Conservation (phyloP, 2,329 filamentous ascomycete genomes). For the Sporothrix variecibatus region DNA sequence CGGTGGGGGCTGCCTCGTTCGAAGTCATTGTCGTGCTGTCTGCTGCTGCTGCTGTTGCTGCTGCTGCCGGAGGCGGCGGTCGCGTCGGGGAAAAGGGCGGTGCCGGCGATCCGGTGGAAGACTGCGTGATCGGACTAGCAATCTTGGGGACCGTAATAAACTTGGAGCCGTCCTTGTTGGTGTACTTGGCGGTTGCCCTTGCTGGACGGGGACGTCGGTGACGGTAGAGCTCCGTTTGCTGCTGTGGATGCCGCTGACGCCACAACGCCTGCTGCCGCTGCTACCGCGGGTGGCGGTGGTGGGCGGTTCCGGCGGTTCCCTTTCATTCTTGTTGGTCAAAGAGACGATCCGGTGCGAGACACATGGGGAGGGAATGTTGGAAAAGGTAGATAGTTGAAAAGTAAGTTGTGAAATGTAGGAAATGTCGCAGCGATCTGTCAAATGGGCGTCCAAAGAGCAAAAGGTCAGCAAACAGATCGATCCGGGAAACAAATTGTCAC, state of each 20-base stretch:
- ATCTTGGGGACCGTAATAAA: slow-evolving; percentile 66
- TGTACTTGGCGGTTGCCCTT: slow-evolving; percentile 63
- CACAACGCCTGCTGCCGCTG: background rate
- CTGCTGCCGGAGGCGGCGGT: slow-evolving; percentile 23
- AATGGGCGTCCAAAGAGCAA: background rate
- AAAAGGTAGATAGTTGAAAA: background rate
- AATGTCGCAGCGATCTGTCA: background rate
- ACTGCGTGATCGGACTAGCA: slow-evolving; percentile 50
- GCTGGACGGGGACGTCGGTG: slow-evolving; percentile 53
- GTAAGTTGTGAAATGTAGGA: background rate
- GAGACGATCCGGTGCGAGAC: slow-evolving; percentile 4
- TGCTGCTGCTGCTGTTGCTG: slow-evolving; percentile 23
- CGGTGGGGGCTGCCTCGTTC: slow-evolving; percentile 38
- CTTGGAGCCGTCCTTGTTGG: slow-evolving; percentile 69
- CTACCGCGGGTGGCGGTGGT: slow-evolving; percentile 29
- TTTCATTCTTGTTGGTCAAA: slow-evolving; percentile 36
- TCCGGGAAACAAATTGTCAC: too few relatives aligned
- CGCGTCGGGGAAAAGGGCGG: background rate
- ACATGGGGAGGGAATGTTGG: slow-evolving; percentile 21
- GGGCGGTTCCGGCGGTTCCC: slow-evolving; percentile 39
- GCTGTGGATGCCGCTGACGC: background rate
- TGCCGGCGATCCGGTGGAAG: slow-evolving; percentile 34
- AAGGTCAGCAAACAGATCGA: background rate
- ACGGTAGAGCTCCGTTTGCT: slow-evolving; percentile 25
- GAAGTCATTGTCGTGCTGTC: background rate